Conservation (phyloP, 306 rosid species). For the Castanopsis chinensis region DNA sequence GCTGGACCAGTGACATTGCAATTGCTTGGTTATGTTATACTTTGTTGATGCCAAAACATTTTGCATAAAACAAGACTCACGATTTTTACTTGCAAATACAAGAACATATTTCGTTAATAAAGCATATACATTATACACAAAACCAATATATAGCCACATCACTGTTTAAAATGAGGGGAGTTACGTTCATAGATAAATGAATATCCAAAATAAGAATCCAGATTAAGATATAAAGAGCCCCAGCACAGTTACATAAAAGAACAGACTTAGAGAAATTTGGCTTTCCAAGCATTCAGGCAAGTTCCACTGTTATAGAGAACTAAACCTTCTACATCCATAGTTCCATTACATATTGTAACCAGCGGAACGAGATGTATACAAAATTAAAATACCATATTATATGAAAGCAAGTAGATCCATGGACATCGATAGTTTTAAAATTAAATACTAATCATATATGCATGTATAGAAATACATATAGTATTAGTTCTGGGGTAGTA, state of each 20-base stretch:
- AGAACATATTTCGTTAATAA: background rate
- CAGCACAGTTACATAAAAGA: background rate
- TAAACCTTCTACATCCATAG: background rate
- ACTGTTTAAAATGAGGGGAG: background rate
- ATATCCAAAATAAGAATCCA: background rate
- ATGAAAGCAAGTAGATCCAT: background rate
- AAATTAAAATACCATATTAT: background rate
- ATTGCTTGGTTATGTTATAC: background rate
- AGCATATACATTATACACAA: background rate
- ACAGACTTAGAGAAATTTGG: background rate
- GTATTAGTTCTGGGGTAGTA: no score
- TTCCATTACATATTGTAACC: background rate
- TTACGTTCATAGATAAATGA: background rate
- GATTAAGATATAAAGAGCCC: background rate
- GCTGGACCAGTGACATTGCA: background rate
- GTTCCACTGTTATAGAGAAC: background rate
- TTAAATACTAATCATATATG: no score
- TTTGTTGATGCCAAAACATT: background rate
- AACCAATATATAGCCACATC: background rate
- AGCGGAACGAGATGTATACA: background rate
- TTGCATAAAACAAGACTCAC: background rate
- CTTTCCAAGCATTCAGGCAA: background rate
- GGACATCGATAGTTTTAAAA: background rate
- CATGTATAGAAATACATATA: no score
- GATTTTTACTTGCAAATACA: background rate